Base-by-base conservation (phyloP, 83 land plant species). In the Diphasiastrum complanatum region DNA sequence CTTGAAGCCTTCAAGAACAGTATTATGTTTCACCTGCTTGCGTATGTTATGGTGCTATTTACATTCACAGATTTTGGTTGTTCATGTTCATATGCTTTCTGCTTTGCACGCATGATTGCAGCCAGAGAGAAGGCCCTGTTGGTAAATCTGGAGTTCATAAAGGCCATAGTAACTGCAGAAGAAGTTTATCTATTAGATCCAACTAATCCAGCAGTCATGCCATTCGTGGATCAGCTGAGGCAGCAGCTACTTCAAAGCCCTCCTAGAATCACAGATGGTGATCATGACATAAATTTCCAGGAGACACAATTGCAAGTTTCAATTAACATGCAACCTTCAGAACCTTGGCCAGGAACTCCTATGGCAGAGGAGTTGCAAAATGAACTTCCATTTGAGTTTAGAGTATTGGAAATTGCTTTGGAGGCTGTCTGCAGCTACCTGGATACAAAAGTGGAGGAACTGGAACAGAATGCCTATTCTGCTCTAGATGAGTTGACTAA, bases 331-430 rank as follows among this genome's bases (percentile, higher is more conserved):
- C n/a, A n/a, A n/a, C n/a, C n/a, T n/a, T n/a, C 45, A 29, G 30
- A 31, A 41, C 57, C 66, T 6, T 69, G 70, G 77, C 36, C 64
- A 26, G 69, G 66, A 38, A 45, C 27, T 45, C 67, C 74, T 33
- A 78, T 71, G 31, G 68, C 34, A 50, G 88, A 79, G 47, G 87
- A 67, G 28, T 36, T 76, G 45, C 78, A 66, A 4, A 61, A 60
- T 51, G 89, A 78, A 55, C 86, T 95, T 63, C 99, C 99, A 5
- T 95, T 95, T 73, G 99, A 95, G 82, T 95, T 95, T 70, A 83
- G 82, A 61, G 85, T 95, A 26, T 70, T 95, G 60, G 99, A 95
- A 64, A 77, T 83, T 48, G 96, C 97, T 32, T 59, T 95, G 50
- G 99, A 95, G 68, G 81, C 80, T 67, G 99, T 95, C 5, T 95